A percentile compares a stretch with the other conserved stretches of the same genome.
Conservation (phyloP, 345 rosid genomes). For the Eucalyptus cladocalyx region DNA sequence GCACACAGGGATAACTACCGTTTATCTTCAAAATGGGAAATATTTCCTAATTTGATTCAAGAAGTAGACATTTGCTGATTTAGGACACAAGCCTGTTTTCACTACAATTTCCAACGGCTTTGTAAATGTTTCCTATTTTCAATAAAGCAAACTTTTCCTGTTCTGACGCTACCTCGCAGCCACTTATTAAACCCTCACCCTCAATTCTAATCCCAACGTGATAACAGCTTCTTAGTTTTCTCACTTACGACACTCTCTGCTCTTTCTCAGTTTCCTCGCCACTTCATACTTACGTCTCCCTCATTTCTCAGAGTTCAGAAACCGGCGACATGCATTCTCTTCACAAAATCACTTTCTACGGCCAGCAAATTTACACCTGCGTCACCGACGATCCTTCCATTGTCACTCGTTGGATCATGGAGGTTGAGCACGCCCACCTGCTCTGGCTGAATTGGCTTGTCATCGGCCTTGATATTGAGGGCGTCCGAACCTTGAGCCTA, state of each 20-base stretch:
- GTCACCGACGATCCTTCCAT: background rate
- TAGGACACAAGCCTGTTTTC: background rate
- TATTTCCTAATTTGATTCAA: background rate
- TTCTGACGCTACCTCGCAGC: no score
- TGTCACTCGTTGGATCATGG: background rate
- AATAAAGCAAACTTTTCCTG: accelerated
- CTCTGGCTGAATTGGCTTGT: no score
- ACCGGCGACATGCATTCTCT: background rate
- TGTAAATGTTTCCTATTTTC: no score
- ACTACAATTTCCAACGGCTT: background rate
- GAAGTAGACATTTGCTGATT: background rate
- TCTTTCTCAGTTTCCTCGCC: background rate
- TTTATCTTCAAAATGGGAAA: background rate
- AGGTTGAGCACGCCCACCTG: background rate
- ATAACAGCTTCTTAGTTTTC: no score
- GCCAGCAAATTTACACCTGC: background rate
- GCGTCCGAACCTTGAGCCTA: background rate
- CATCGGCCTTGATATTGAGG: background rate
- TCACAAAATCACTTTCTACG: background rate
- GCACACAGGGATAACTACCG: background rate
- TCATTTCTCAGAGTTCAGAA: background rate
- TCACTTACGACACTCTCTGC: no score
- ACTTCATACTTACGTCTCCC: background rate
- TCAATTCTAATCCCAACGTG: no score
- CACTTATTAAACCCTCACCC: no score